Evolutionary conservation across 129 eudicot genomes (phyloP).

Genomic region (Deinandra increscens): DNA sequence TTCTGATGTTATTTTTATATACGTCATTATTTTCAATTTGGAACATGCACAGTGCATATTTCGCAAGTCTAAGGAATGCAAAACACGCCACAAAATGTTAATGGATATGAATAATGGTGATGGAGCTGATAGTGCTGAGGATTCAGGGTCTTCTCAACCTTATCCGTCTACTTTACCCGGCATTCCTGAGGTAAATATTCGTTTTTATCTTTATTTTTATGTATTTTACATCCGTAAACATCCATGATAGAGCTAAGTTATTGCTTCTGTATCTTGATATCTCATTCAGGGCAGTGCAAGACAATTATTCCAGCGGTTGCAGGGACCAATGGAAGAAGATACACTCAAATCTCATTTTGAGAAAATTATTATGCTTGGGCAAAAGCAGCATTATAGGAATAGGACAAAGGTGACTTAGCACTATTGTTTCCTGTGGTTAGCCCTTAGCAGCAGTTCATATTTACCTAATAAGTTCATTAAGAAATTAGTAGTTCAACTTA

Average conservation of each 20-base stretch:
- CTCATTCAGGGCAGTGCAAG: constrained; percentile 85
- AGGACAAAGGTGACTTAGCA: constrained; percentile 52
- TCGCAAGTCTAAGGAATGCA: constrained; percentile 78
- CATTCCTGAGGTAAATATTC: constrained; percentile 66
- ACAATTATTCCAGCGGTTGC: constrained; percentile 77
- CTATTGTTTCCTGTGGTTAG: not conserved
- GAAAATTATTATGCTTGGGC: constrained; percentile 54
- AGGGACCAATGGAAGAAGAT: constrained; percentile 84
- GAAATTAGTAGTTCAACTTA: not conserved
- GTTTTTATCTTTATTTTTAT: not conserved
- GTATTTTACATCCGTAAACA: not conserved
- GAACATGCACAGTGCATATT: constrained; percentile 50
- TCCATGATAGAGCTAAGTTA: constrained; percentile 7
- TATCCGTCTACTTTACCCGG: constrained; percentile 86
- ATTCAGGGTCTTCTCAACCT: constrained; percentile 85
- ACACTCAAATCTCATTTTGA: constrained; percentile 80
- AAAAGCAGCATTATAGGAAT: constrained; percentile 42
- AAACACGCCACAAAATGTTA: constrained; percentile 64
- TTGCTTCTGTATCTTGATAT: constrained; percentile 19
- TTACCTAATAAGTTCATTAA: not conserved
- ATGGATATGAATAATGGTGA: constrained; percentile 71
- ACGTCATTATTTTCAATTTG: not conserved
- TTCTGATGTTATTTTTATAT: not conserved
- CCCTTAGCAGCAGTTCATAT: not conserved
- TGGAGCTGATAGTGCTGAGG: constrained; percentile 81